A percentile compares a stretch with the other conserved stretches of the same genome.
Evolutionary conservation across 805 yeast genomes (phyloP).

Genomic region (Metschnikowia drakensbergensis): DNA sequence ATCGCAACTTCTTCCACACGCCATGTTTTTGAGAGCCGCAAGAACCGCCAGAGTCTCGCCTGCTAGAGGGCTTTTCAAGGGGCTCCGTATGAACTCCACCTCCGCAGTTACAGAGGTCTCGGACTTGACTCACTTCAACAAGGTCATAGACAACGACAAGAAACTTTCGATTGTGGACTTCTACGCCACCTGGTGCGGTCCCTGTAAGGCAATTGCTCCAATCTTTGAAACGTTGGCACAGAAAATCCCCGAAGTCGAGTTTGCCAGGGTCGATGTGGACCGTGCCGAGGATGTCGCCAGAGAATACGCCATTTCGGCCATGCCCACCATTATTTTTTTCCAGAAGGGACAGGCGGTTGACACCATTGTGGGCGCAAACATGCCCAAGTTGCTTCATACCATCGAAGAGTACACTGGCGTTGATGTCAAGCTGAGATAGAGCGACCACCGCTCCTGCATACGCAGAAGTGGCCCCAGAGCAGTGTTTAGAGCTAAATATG

Average conservation of each 20-base stretch:
- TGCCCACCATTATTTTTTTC: constrained; percentile 70
- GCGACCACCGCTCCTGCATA: background rate
- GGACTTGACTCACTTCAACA: constrained; percentile 25
- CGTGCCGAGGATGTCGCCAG: constrained; percentile 54
- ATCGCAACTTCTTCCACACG: background rate
- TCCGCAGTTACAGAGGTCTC: constrained; percentile 28
- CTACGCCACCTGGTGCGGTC: constrained; percentile 75
- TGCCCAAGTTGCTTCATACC: constrained; percentile 30
- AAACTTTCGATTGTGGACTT: constrained; percentile 58
- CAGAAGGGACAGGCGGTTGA: constrained; percentile 57
- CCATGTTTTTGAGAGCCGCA: constrained; percentile 4
- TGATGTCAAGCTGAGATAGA: constrained; percentile 19
- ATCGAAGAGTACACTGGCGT: constrained; percentile 29
- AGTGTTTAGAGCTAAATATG: background rate
- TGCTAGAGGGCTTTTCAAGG: background rate
- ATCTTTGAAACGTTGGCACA: constrained; percentile 43
- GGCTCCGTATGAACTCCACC: constrained; percentile 14
- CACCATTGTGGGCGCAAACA: constrained; percentile 64
- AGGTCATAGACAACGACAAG: constrained; percentile 22
- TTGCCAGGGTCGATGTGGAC: constrained; percentile 72
- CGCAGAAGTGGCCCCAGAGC: background rate
- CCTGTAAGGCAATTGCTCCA: constrained; percentile 72
- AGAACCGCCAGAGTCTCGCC: background rate
- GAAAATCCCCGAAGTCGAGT: constrained; percentile 48
- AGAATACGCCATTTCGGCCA: constrained; percentile 61